A percentile compares a stretch with the other conserved stretches of the same genome.
Evolutionary conservation across 805 yeast species (phyloP).

Genomic region (Vanderwaltozyma yarrowii): DNA sequence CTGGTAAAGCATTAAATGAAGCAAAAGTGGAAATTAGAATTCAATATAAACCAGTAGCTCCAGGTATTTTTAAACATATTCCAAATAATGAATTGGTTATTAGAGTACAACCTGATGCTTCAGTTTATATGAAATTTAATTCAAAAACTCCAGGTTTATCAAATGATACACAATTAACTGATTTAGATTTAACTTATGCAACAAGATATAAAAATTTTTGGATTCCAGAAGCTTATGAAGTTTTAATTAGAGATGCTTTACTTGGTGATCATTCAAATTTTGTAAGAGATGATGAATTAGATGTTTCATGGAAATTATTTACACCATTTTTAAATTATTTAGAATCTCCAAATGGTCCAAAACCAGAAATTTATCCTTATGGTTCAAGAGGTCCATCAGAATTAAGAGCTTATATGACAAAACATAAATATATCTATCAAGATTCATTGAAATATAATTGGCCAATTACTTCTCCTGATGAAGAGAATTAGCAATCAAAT

Average conservation of each 20-base stretch:
- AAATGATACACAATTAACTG: constrained; percentile 73
- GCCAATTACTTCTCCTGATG: constrained; percentile 63
- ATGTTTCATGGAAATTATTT: constrained; percentile 84
- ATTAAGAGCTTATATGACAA: constrained; percentile 48
- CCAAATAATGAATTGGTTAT: constrained; percentile 90
- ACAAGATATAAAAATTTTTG: constrained; percentile 76
- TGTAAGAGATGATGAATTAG: constrained; percentile 96
- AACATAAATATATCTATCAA: constrained; percentile 61
- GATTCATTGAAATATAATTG: constrained; percentile 68
- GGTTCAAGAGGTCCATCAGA: constrained; percentile 84
- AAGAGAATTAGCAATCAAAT: constrained; percentile 1
- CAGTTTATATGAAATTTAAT: constrained; percentile 87
- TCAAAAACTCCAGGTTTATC: constrained; percentile 89
- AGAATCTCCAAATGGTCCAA: constrained; percentile 61
- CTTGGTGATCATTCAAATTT: constrained; percentile 94
- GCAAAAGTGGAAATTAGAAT: constrained; percentile 91
- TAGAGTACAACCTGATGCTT: constrained; percentile 91
- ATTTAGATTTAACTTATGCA: constrained; percentile 79
- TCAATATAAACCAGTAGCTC: constrained; percentile 80
- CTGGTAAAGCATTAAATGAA: constrained; percentile 94
- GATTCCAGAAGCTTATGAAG: constrained; percentile 98
- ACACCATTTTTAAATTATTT: constrained; percentile 80
- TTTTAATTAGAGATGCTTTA: constrained; percentile 82
- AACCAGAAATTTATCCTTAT: constrained; percentile 63
- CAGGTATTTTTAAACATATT: constrained; percentile 70